phyloP scores from a whole-genome alignment of 139 green algal species.

The Chlorella sp. region DNA sequence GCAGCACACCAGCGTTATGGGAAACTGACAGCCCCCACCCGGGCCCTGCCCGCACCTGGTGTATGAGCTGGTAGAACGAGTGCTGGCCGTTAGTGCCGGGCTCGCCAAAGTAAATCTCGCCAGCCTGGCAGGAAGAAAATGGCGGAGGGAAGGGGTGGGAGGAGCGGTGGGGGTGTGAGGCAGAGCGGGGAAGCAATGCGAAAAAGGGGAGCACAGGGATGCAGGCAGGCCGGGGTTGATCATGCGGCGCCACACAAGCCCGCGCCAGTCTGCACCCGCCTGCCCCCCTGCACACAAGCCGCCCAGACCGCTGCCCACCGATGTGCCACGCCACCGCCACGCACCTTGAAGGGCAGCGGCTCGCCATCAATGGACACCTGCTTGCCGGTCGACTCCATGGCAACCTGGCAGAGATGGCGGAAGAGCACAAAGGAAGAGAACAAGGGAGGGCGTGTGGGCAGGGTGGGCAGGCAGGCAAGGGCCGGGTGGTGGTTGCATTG shows the following conservation, averaged over 20 bases:
- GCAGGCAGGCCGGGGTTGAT: background rate
- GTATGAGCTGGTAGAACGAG: conserved; percentile 97
- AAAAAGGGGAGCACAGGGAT: background rate
- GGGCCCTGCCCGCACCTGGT: conserved; percentile 29
- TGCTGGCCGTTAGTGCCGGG: conserved; percentile 99
- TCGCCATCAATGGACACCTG: conserved; percentile 91
- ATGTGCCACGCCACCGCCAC: background rate
- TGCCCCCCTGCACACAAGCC: background rate
- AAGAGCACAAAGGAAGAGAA: background rate
- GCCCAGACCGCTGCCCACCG: background rate
- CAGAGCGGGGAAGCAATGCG: background rate
- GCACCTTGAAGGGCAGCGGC: conserved; percentile 85
- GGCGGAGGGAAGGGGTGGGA: no score
- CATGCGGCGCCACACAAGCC: background rate
- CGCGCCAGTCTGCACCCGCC: no score
- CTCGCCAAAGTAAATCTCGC: conserved; percentile 99
- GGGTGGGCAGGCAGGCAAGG: no score
- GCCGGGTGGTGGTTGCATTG: no score
- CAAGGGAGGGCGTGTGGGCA: background rate
- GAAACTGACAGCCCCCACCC: no score
- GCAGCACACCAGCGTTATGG: no score
- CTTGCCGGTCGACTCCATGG: conserved; percentile 99
- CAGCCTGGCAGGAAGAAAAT: conserved; percentile 22
- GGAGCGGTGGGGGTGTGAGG: background rate
- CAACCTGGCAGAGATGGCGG: conserved; percentile 60